Conservation (phyloP, 306 rosid species). For the Arachis stenosperma region DNA sequence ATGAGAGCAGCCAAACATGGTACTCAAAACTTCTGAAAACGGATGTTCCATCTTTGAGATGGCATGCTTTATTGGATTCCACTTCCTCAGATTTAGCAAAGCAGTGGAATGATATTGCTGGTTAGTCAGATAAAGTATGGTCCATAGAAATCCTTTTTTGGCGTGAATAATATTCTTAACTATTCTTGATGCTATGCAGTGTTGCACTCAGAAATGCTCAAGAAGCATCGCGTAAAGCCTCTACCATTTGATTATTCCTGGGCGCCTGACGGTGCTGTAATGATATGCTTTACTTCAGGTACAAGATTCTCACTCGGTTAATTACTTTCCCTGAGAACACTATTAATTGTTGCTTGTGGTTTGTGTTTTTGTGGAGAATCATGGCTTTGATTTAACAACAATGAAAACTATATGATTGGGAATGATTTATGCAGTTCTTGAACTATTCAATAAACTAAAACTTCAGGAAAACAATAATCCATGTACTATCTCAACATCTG, state of each 20-base stretch:
- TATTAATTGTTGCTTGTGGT: not conserved
- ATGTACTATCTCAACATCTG: not conserved
- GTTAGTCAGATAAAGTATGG: not conserved
- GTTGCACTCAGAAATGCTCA: slow-evolving; percentile 59
- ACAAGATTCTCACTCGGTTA: slow-evolving; percentile 32
- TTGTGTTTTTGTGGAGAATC: slow-evolving; percentile 6
- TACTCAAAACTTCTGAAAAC: slow-evolving; percentile 51
- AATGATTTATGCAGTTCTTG: not conserved
- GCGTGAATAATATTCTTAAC: slow-evolving; percentile 21
- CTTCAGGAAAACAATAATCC: not conserved
- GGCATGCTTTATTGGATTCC: slow-evolving; percentile 66
- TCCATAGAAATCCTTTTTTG: not conserved
- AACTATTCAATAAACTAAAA: not conserved
- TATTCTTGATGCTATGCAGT: slow-evolving; percentile 47
- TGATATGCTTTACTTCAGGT: slow-evolving; percentile 96
- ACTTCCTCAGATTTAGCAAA: slow-evolving; percentile 45
- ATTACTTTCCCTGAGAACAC: slow-evolving; percentile 8
- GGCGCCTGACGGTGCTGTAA: slow-evolving; percentile 68
- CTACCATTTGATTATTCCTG: slow-evolving; percentile 52
- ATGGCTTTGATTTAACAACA: too few species aligned
- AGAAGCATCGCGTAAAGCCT: slow-evolving; percentile 44
- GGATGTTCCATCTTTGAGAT: slow-evolving; percentile 62
- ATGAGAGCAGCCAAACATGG: slow-evolving; percentile 68
- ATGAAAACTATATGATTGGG: not conserved
- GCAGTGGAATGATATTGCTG: slow-evolving; percentile 47